Evolutionary conservation across 2,329 filamentous ascomycete genomes (phyloP), one percentile per base, ranked within the genome.

Genomic region (Aureobasidium sp.): DNA sequence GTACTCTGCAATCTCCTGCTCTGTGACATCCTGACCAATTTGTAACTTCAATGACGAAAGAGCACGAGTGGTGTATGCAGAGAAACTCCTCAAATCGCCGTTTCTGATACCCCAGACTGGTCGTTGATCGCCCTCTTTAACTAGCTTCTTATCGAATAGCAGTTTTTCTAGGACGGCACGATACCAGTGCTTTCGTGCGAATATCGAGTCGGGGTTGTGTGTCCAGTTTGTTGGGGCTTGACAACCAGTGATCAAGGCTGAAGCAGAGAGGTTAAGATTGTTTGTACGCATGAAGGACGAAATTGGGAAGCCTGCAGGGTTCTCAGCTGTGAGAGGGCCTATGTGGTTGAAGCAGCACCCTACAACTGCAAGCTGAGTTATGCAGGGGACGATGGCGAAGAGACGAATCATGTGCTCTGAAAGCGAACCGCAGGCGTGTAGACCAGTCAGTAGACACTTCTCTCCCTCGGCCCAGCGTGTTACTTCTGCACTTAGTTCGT

Each of bases 161-260:
- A 65, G 17, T 57, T 63, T 65, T n/a, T 65, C 64, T 14, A 65
- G 36, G 2, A 65, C 61, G 14, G 64, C 64, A 31, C 64, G 62
- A 22, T 63, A 65, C 17, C 15, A 65, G n/a, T 62, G 36, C 47
- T 65, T 65, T 9, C 64, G 47, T 41, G 31, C 61, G 9, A 63
- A 65, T 1, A 57, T 22, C 3, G 64, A 65, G 34, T 65, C 27
- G 0, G 64, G 64, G 17, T 63, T 63, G 36, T 65, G 64, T 15
- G n/a, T 45, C 64, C 64, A 65, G 12, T 65, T 65, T n/a, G 64
- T 65, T 14, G 64, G 64, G 14, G 64, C 64, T 36, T 65, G 64
- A 37, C 64, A 65, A 0, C 64, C 64, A 55, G 64, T 65, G 17
- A 65, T 62, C 41, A 65, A 31, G n/a, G 64, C 64, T 27, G 64